Evolutionary conservation across 2,329 filamentous ascomycete species (phyloP), one percentile per base, ranked within the genome.

Genomic region (Colletotrichum tamarilloi): DNA sequence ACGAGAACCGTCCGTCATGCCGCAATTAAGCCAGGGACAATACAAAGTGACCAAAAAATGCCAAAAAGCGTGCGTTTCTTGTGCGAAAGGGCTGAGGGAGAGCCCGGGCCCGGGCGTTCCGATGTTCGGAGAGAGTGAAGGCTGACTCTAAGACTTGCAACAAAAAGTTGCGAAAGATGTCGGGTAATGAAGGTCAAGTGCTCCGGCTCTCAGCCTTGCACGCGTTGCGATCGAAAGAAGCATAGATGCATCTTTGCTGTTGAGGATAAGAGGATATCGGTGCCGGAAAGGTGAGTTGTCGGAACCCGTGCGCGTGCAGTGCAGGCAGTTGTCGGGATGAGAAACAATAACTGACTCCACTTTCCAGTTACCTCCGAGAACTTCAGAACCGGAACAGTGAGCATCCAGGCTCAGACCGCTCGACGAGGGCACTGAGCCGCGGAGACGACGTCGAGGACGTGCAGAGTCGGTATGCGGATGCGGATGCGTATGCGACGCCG

Each of bases 161-260:
- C n/a, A 22, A 5, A 55, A 64, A 77, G 76, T 24, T 77, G 76
- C 68, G 75, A 76, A 22, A 57, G 76, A 77, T 77, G 76, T 52
- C 75, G 76, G 32, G 63, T 73, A 49, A 77, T 77, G 76, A 77
- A 77, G 49, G 76, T 77, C 62, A 77, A 77, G 72, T 77, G 76
- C 60, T 76, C 74, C 38, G 76, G 76, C 38, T 73, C 75, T 35
- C 72, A 76, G 58, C 76, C 76, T 12, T 77, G 76, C 24, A 66
- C 72, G n/a, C 70, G 76, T 22, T 79, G 69, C 74, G 77, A 58
- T 9, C 67, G 58, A 55, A 75, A 62, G 67, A 79, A 68, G 71
- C 71, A 76, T 63, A 30, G 68, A 11, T 77, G 76, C 73, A 68
- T 75, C 49, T 77, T 77, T 60, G 67, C 76, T 14, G 74, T 67